A percentile compares a stretch with the other conserved stretches of the same genome.
These are phyloP conservation scores for Aspergillus incahuasiensis DNA, from an alignment of 495 filamentous ascomycete genomes.

Conservation along the genomic window DNA sequence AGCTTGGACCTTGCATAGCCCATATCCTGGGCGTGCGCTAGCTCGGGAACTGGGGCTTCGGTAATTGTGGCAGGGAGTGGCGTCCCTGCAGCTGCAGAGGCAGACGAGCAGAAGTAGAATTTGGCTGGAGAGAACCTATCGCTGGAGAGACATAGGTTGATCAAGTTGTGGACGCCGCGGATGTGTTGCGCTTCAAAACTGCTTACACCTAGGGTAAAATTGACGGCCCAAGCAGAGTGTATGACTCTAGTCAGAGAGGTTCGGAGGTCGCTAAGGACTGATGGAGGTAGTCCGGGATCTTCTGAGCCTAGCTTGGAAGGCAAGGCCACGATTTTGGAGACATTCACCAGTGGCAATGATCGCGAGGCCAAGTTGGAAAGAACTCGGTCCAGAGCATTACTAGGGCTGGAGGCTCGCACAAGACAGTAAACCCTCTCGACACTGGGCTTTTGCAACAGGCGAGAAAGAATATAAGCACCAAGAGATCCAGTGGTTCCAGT, in stretches of 20 bases:
- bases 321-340: conserved; percentile 13
- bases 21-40: conserved; percentile 45
- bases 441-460: conserved; percentile 25
- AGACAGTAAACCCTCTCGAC: conserved; percentile 52
- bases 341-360: conserved; percentile 19
- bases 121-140: conserved; percentile 25
- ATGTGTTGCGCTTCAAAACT: conserved; percentile 59
- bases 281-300: conserved; percentile 27
- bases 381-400: conserved; percentile 40
- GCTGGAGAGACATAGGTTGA: conserved; percentile 49
- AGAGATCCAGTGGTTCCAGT: conserved; percentile 62
- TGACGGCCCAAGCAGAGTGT: conserved; percentile 69
- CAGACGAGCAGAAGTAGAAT: conserved; percentile 61
- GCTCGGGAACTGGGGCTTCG: conserved; percentile 45
- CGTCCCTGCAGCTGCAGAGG: conserved; percentile 40
- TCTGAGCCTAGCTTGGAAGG: conserved; percentile 7
- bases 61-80: conserved; percentile 33
- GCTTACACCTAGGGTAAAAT: conserved; percentile 60
- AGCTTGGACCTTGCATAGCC: conserved; percentile 62
- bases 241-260: conserved; percentile 46
- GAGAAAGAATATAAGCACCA: conserved; percentile 52
- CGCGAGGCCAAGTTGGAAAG: conserved; percentile 36
- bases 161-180: conserved; percentile 52
- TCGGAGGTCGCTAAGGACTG: conserved; percentile 32
- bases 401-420: conserved; percentile 43